A percentile compares a stretch with the other conserved stretches of the same genome.
phyloP scores from a whole-genome alignment of 305 asterid genomes.

The Solanum hybrid region DNA sequence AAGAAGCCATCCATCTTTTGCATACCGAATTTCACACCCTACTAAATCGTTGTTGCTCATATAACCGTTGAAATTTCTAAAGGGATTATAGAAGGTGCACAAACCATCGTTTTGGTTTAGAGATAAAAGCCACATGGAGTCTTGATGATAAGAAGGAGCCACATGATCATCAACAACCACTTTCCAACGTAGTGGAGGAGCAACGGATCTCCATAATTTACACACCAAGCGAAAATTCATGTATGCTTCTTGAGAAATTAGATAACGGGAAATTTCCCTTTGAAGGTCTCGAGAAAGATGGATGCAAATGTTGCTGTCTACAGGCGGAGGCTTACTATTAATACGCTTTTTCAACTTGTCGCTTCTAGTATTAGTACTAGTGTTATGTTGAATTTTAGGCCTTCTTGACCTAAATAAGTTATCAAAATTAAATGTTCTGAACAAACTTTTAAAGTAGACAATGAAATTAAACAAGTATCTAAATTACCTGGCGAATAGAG shows the following conservation, averaged over 20 bases:
- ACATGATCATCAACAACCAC: background rate
- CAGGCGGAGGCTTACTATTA: background rate
- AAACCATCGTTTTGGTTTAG: too few relatives aligned
- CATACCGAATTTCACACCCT: too few relatives aligned
- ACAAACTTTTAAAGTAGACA: too few relatives aligned
- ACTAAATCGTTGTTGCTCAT: too few relatives aligned
- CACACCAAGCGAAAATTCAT: background rate
- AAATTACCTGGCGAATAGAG: too few relatives aligned
- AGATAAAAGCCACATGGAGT: background rate
- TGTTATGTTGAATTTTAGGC: background rate
- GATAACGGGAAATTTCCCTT: background rate
- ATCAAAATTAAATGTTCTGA: too few relatives aligned
- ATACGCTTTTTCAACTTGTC: background rate
- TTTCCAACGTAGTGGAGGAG: background rate
- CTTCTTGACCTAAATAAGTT: background rate
- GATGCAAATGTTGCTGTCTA: background rate
- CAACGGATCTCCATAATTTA: background rate
- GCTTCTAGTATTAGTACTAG: background rate
- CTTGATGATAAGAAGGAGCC: background rate
- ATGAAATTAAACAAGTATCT: too few relatives aligned
- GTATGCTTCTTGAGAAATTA: background rate
- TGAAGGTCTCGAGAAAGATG: background rate
- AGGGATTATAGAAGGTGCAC: too few relatives aligned
- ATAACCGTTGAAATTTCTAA: too few relatives aligned
- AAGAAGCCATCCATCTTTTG: too few relatives aligned